Evolutionary conservation across 352 stramenopile species (phyloP).

Genomic region (Globisporangium camurandrum): DNA sequence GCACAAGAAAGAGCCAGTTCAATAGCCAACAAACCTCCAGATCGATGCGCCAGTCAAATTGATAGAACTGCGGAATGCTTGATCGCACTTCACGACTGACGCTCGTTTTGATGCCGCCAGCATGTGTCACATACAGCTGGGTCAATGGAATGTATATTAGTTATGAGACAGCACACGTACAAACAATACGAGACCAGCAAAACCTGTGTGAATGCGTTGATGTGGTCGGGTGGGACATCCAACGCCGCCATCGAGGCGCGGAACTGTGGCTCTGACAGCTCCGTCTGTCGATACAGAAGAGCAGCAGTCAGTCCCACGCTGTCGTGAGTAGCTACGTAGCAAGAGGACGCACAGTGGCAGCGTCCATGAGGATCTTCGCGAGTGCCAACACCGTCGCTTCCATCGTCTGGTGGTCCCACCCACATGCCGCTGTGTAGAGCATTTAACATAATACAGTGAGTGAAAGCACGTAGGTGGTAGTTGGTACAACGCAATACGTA

Average conservation of each 20-base stretch:
- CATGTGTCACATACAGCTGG: slow-evolving; percentile 45
- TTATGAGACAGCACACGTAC: neutral
- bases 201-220: slow-evolving; percentile 40
- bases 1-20: neutral
- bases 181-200: neutral
- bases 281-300: slow-evolving; percentile 18
- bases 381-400: slow-evolving; percentile 51
- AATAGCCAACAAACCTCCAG: slow-evolving; percentile 36
- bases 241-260: slow-evolving; percentile 36
- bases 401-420: slow-evolving; percentile 46
- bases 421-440: slow-evolving; percentile 29
- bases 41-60: slow-evolving; percentile 76
- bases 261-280: slow-evolving; percentile 35
- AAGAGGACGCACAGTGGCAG: slow-evolving; percentile 33
- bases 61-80: slow-evolving; percentile 45
- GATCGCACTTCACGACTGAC: slow-evolving; percentile 30
- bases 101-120: slow-evolving; percentile 41
- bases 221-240: slow-evolving; percentile 28
- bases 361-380: slow-evolving; percentile 72
- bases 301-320: too few species aligned
- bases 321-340: neutral
- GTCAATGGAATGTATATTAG: neutral
- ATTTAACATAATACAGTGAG: neutral
- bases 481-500: slow-evolving; percentile 9
- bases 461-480: neutral